Percentiles rank a stretch among this genome's conserved stretches.
Conservation (phyloP, 2,329 filamentous ascomycete species). For the Hymenoscyphus occultus region DNA sequence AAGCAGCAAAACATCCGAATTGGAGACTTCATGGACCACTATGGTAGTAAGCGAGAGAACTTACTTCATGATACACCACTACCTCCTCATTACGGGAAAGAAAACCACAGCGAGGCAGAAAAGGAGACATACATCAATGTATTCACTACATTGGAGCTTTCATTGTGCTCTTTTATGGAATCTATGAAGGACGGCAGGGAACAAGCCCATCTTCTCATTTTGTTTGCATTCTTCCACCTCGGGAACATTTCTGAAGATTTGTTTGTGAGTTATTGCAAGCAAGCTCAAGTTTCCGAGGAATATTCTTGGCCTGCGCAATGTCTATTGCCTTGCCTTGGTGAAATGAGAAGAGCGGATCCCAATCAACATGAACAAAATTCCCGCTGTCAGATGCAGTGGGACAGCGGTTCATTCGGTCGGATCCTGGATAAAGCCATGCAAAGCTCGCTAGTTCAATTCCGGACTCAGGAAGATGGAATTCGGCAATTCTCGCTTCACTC, state of each 20-base stretch:
- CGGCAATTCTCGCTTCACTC: conserved; percentile 27
- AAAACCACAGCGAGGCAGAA: conserved; percentile 5
- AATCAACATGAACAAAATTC: not conserved
- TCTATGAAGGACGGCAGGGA: not conserved
- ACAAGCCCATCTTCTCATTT: conserved; percentile 20
- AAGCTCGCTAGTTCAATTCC: conserved; percentile 26
- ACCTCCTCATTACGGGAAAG: conserved; percentile 22
- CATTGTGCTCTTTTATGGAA: conserved; percentile 13
- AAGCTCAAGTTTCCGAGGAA: not conserved
- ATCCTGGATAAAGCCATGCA: conserved; percentile 19
- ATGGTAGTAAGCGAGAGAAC: conserved; percentile 14
- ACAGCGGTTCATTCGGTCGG: conserved; percentile 19
- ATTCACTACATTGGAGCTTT: conserved; percentile 33
- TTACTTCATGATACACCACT: conserved; percentile 25
- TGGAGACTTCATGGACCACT: conserved; percentile 24
- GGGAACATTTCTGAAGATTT: conserved; percentile 29
- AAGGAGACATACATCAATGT: conserved; percentile 24
- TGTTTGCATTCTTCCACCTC: conserved; percentile 29
- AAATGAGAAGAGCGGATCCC: not conserved
- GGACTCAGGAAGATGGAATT: conserved; percentile 15
- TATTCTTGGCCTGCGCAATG: conserved; percentile 13
- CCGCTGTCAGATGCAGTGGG: conserved; percentile 11
- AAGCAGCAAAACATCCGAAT: conserved; percentile 20
- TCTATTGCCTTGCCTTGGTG: conserved; percentile 9
- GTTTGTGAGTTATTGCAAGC: conserved; percentile 18